phyloP scores from a whole-genome alignment of 129 eudicot species.

The Pulicaria dysenterica region DNA sequence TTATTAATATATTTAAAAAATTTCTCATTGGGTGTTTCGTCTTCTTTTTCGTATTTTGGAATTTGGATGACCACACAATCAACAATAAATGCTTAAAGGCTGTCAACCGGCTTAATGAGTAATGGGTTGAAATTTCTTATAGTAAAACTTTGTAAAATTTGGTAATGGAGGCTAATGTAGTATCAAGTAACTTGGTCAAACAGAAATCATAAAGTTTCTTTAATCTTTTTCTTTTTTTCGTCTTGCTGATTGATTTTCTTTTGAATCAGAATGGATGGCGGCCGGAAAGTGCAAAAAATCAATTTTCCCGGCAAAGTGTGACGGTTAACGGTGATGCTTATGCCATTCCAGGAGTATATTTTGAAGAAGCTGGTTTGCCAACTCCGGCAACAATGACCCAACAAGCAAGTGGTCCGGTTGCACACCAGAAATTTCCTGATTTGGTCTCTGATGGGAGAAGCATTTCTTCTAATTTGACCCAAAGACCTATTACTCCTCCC shows the following conservation, averaged over 20 bases:
- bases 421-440: slow-evolving; percentile 26
- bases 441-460: slow-evolving; percentile 23
- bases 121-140: slow-evolving; percentile 2
- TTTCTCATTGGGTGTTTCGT: neutral
- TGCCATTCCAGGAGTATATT: slow-evolving; percentile 29
- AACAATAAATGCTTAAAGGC: neutral
- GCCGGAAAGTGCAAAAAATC: slow-evolving; percentile 56
- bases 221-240: slow-evolving; percentile 6
- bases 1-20: slow-evolving; percentile 14
- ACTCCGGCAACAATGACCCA: slow-evolving; percentile 18
- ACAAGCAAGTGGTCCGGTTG: slow-evolving; percentile 25
- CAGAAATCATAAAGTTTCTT: neutral
- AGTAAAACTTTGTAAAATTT: slow-evolving; percentile 1
- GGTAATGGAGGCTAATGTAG: neutral
- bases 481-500: slow-evolving; percentile 22
- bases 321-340: slow-evolving; percentile 39
- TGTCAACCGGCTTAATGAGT: neutral
- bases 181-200: too few species aligned
- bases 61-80: neutral
- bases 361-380: slow-evolving; percentile 31
- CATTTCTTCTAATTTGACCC: slow-evolving; percentile 20
- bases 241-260: slow-evolving; percentile 24
- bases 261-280: slow-evolving; percentile 73
- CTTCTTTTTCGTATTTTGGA: neutral
- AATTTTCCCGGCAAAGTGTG: slow-evolving; percentile 55